Conservation (phyloP, 352 stramenopile genomes). For the Phytopythium ostracodes region DNA sequence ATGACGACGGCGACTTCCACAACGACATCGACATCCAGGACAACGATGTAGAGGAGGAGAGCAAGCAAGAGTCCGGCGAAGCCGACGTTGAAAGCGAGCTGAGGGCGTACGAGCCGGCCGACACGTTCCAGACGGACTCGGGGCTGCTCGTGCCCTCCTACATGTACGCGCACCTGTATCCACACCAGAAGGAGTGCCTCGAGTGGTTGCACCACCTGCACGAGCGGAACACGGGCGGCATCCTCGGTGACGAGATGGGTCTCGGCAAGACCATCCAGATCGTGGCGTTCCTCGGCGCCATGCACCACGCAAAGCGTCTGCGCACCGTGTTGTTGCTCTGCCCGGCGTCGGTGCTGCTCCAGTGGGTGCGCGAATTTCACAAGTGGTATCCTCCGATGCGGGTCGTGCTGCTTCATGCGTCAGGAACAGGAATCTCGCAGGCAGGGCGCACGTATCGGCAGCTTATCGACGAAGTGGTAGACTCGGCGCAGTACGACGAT, state of each 20-base stretch:
- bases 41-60: conserved; percentile 5
- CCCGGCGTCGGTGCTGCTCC: conserved; percentile 94
- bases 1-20: conserved; percentile 36
- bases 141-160: conserved; percentile 65
- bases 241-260: conserved; percentile 95
- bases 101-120: conserved; percentile 39
- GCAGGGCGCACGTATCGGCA: conserved; percentile 43
- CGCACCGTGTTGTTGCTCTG: conserved; percentile 89
- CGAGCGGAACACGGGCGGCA: conserved; percentile 94
- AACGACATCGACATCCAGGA: conserved; percentile 16
- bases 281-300: conserved; percentile 72
- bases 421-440: conserved; percentile 49
- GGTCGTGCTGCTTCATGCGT: conserved; percentile 88
- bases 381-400: conserved; percentile 90
- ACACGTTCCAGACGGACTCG: conserved; percentile 55
- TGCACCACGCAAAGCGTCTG: conserved; percentile 53
- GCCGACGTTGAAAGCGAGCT: not conserved
- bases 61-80: not conserved
- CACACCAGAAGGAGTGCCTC: conserved; percentile 94
- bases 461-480: conserved; percentile 63
- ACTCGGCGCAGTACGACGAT: conserved; percentile 19
- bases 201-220: conserved; percentile 97
- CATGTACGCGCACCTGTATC: conserved; percentile 83
- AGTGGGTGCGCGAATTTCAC: conserved; percentile 95
- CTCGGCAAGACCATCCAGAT: conserved; percentile 97